Base-by-base conservation (phyloP, 2,329 filamentous ascomycete genomes). In the Fusarium cicatricum region DNA sequence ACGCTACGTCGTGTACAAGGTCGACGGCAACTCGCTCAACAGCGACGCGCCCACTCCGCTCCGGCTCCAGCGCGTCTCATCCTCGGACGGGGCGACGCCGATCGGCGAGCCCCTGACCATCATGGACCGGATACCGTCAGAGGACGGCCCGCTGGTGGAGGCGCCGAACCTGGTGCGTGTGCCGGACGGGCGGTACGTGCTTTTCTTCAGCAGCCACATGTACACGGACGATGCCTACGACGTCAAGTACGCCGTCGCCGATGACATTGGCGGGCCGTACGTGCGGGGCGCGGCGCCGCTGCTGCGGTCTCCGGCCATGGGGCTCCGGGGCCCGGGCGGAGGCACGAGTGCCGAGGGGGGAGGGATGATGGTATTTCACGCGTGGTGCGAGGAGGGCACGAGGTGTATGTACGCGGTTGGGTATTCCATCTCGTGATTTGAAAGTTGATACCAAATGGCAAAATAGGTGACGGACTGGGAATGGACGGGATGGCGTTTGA, bases 151-250 rank as follows among this genome's bases (percentile, higher is more conserved):
- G 4, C 73, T 88, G 1, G 78, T 89, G 17, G 86, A 89, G 71
- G 87, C 86, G 14, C 87, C 87, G 0, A 79, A 78, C 50, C 64
- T 88, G 16, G 72, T 84, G 11, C 70, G 70, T n/a, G 74, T 75
- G 4, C 65, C 61, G 1, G 76, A 78, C 15, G 82, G 81, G 4
- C 74, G 76, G 12, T 88, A 88, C 66, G 78, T 85, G 44, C 73
- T 89, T 37, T 87, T 88, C 69, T 89, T 83, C 72, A 86, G 82
- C 64, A 83, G 81, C 36, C 82, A 86, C 51, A 87, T 85, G 71
- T 89, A 77, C 70, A 78, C 78, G 2, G 77, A 80, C 21, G 70
- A 78, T 3, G 66, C 68, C 32, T 89, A 89, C 70, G 82, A 87
- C 64, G 77, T 86, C n/a, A 80, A 81, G 48, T 88, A 85, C 65